Conservation (phyloP, 139 green algal species). For the Micractinium conductrix region DNA sequence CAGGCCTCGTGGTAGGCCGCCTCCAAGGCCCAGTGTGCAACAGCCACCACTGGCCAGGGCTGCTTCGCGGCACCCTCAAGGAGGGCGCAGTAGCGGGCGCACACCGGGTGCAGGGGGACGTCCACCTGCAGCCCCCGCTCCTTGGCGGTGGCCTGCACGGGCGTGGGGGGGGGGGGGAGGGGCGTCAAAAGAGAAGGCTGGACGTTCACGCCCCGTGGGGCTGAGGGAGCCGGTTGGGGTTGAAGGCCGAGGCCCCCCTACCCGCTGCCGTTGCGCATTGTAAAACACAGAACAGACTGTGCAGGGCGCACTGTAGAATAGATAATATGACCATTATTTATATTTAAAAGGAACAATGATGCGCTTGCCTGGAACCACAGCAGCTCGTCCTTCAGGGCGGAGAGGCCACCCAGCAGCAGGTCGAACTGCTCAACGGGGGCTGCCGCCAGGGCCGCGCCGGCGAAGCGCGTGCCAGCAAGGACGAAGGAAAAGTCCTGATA, state of each 20-base stretch:
- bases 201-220: too few species aligned
- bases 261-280: too few species aligned
- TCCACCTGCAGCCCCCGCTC: neutral
- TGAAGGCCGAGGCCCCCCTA: too few species aligned
- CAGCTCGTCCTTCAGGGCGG: slow-evolving; percentile 30
- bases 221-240: too few species aligned
- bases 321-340: too few species aligned
- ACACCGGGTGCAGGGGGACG: neutral
- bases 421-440: neutral
- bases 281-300: too few species aligned
- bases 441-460: neutral
- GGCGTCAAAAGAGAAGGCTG: neutral
- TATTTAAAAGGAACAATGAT: too few species aligned
- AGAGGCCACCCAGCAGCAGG: slow-evolving; percentile 22
- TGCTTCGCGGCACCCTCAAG: slow-evolving; percentile 2
- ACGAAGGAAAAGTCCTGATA: slow-evolving; percentile 21
- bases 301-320: too few species aligned
- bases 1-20: slow-evolving; percentile 32
- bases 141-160: neutral
- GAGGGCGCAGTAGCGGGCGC: neutral
- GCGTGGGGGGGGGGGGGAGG: neutral
- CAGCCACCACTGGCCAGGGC: slow-evolving; percentile 4
- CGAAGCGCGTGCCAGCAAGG: slow-evolving; percentile 1
- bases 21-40: slow-evolving; percentile 33
- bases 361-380: slow-evolving; percentile 35